phyloP scores from a whole-genome alignment of 257 asterid genomes.

The Prunella vulgaris region DNA sequence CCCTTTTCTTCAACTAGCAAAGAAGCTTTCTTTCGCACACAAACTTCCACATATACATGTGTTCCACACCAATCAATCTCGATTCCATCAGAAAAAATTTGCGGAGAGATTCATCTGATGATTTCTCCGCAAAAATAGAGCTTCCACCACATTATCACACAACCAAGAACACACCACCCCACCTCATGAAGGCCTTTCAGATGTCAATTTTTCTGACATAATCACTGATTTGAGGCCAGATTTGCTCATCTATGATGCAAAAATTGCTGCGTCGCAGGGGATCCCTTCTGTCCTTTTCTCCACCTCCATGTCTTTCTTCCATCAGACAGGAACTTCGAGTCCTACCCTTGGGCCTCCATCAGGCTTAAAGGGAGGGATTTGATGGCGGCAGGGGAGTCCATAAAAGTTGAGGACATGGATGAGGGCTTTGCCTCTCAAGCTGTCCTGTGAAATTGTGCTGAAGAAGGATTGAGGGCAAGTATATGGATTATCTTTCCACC shows the following conservation, averaged over 20 bases:
- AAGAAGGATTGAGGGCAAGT: constrained; percentile 5
- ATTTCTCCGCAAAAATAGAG: too few species aligned
- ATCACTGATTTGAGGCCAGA: too few species aligned
- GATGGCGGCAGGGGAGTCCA: background rate
- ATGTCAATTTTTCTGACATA: too few species aligned
- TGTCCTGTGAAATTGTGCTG: constrained; percentile 9
- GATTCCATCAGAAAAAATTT: background rate
- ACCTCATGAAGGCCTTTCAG: too few species aligned
- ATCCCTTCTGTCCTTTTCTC: constrained; percentile 26
- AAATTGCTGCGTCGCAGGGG: too few species aligned
- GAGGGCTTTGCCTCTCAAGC: constrained; percentile 13
- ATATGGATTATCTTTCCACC: constrained; percentile 2
- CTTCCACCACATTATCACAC: too few species aligned
- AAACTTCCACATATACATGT: constrained; percentile 29
- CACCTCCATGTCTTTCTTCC: constrained; percentile 6
- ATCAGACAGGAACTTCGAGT: constrained; percentile 19
- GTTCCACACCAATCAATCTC: constrained; percentile 39
- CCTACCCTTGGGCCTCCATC: constrained; percentile 23
- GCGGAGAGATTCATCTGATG: too few species aligned
- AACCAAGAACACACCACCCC: too few species aligned
- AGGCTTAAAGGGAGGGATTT: constrained; percentile 12
- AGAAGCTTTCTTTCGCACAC: constrained; percentile 43
- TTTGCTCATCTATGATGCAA: too few species aligned
- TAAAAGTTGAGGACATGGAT: background rate
- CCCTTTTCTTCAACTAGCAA: constrained; percentile 31